Evolutionary conservation across 169 alveolate genomes (phyloP).

Genomic region (Cryptosporidium baileyi): DNA sequence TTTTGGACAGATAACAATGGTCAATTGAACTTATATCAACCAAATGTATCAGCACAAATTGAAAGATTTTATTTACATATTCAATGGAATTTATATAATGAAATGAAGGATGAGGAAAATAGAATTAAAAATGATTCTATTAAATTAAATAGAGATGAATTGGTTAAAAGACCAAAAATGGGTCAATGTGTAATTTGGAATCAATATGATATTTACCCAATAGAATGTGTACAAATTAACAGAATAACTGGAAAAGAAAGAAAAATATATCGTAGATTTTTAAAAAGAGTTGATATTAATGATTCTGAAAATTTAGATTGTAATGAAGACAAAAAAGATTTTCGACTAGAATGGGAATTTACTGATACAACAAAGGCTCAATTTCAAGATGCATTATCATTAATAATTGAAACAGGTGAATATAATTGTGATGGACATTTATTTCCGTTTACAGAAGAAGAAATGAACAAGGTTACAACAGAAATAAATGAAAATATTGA

Average conservation of each 20-base stretch:
- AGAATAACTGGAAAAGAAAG: slow-evolving; percentile 69
- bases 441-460: slow-evolving; percentile 21
- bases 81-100: slow-evolving; percentile 58
- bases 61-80: slow-evolving; percentile 60
- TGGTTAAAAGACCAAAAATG: slow-evolving; percentile 37
- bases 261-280: slow-evolving; percentile 22
- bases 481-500: not conserved
- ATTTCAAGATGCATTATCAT: slow-evolving; percentile 45
- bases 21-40: slow-evolving; percentile 54
- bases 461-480: not conserved
- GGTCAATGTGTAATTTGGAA: slow-evolving; percentile 51
- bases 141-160: not conserved
- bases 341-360: slow-evolving; percentile 61
- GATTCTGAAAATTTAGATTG: not conserved
- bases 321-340: not conserved
- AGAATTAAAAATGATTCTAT: not conserved
- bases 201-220: slow-evolving; percentile 65
- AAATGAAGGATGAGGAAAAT: not conserved
- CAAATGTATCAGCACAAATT: slow-evolving; percentile 65
- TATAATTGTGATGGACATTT: slow-evolving; percentile 21
- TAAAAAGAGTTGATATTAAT: not conserved
- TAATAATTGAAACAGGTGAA: slow-evolving; percentile 62
- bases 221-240: slow-evolving; percentile 46
- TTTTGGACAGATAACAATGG: slow-evolving; percentile 63
- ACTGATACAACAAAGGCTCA: slow-evolving; percentile 53